phyloP scores from a whole-genome alignment of 2,329 filamentous ascomycete genomes.

The Periconia digitata region DNA sequence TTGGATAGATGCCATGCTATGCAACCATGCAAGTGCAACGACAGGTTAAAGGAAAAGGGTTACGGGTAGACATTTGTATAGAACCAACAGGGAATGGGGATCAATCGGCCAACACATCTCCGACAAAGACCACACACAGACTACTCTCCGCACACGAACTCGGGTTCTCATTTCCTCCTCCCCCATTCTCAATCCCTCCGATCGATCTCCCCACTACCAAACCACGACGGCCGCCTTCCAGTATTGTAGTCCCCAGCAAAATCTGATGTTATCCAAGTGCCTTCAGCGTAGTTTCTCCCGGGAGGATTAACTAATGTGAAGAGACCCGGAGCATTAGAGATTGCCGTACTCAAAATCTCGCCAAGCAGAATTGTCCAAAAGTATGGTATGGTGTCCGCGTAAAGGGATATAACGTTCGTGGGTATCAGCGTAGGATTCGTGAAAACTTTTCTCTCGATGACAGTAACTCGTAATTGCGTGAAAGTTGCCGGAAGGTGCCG shows the following conservation, averaged over 20 bases:
- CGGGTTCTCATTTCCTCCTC: slow-evolving; percentile 21
- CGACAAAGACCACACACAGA: slow-evolving; percentile 21
- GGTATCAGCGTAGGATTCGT: slow-evolving; percentile 49
- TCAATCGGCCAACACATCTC: slow-evolving; percentile 21
- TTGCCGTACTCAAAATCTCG: slow-evolving; percentile 29
- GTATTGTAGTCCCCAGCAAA: slow-evolving; percentile 21
- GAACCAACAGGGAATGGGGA: slow-evolving; percentile 17
- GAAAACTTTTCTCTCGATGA: slow-evolving; percentile 41
- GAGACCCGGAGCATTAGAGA: slow-evolving; percentile 14
- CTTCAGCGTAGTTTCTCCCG: slow-evolving; percentile 2
- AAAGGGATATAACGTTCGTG: slow-evolving; percentile 43
- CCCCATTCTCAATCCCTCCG: slow-evolving; percentile 24
- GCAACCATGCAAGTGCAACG: slow-evolving; percentile 15
- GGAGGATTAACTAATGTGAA: slow-evolving; percentile 4
- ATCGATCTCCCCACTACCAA: slow-evolving; percentile 28
- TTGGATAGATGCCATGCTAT: slow-evolving; percentile 20
- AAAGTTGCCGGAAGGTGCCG: slow-evolving; percentile 39
- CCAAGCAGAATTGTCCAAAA: slow-evolving; percentile 38
- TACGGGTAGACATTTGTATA: slow-evolving; percentile 6
- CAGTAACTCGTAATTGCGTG: slow-evolving; percentile 41
- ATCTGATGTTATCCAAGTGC: slow-evolving; percentile 25
- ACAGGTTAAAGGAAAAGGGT: slow-evolving; percentile 10
- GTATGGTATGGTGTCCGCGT: slow-evolving; percentile 41
- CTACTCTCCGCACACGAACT: slow-evolving; percentile 7
- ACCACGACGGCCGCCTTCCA: slow-evolving; percentile 36